Evolutionary conservation across 352 stramenopile species (phyloP).

Genomic region (Phytophthora tubulina): DNA sequence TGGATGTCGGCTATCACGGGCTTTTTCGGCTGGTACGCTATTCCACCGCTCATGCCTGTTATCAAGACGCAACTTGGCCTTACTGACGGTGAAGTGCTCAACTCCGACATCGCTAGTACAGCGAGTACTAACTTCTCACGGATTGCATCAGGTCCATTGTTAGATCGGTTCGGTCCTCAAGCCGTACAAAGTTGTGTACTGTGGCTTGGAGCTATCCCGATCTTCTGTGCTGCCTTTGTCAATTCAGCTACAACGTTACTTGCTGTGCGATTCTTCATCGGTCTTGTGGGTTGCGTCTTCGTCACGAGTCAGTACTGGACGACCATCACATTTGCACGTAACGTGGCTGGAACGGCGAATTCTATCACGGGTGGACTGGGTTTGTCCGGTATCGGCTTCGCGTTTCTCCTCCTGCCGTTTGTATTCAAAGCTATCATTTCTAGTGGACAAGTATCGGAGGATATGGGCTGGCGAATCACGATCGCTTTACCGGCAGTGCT

Average conservation of each 20-base stretch:
- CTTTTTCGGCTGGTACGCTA: slow-evolving; percentile 96
- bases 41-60: slow-evolving; percentile 94
- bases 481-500: slow-evolving; percentile 91
- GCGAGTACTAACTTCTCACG: slow-evolving; percentile 93
- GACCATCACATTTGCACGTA: slow-evolving; percentile 94
- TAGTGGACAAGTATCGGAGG: slow-evolving; percentile 32
- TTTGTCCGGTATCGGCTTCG: slow-evolving; percentile 92
- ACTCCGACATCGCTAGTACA: slow-evolving; percentile 92
- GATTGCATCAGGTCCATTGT: slow-evolving; percentile 91
- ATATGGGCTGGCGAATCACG: slow-evolving; percentile 93
- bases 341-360: slow-evolving; percentile 94
- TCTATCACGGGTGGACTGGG: slow-evolving; percentile 92
- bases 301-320: slow-evolving; percentile 94
- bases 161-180: slow-evolving; percentile 93
- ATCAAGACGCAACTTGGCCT: slow-evolving; percentile 89
- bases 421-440: slow-evolving; percentile 29
- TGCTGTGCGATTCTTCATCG: slow-evolving; percentile 94
- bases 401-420: slow-evolving; percentile 59
- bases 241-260: slow-evolving; percentile 72
- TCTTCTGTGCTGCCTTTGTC: slow-evolving; percentile 87
- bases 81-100: slow-evolving; percentile 89
- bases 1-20: slow-evolving; percentile 94
- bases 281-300: slow-evolving; percentile 84
- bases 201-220: slow-evolving; percentile 84
- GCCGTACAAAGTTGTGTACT: slow-evolving; percentile 85